Evolutionary conservation across 164 flowering plant species (phyloP).

Genomic region (Malania oleifera): DNA sequence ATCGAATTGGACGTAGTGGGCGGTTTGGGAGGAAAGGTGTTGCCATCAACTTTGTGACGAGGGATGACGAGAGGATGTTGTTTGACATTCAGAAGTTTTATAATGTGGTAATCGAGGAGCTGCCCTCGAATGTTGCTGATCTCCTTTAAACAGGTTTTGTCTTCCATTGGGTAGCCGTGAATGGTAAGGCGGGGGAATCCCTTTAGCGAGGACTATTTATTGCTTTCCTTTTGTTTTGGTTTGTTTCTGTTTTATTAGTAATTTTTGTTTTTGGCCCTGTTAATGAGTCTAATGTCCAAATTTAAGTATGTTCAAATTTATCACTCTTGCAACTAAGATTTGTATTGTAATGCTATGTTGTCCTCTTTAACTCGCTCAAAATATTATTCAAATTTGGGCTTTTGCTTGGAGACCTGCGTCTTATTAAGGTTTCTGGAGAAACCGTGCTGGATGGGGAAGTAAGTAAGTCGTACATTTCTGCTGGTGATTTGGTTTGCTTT

Average conservation of each 20-base stretch:
- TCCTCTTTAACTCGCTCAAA: too few species aligned
- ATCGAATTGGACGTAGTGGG: constrained; percentile 68
- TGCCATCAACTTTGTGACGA: constrained; percentile 56
- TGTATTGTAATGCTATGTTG: constrained; percentile 5
- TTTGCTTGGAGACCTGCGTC: too few species aligned
- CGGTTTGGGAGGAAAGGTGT: constrained; percentile 73
- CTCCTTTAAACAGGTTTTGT: constrained; percentile 39
- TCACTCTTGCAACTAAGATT: constrained; percentile 15
- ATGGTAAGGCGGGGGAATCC: constrained; percentile 1
- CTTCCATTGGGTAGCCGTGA: background rate
- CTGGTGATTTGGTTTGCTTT: too few species aligned
- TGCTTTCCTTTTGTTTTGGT: background rate
- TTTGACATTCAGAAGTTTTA: constrained; percentile 64
- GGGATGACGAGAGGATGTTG: constrained; percentile 56
- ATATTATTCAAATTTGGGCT: too few species aligned
- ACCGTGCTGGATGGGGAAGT: too few species aligned
- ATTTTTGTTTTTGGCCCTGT: background rate
- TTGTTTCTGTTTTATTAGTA: too few species aligned
- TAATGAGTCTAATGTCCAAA: constrained; percentile 7
- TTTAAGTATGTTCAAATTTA: constrained; percentile 7
- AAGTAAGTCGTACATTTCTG: too few species aligned
- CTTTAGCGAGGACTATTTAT: constrained; percentile 15
- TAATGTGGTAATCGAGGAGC: constrained; percentile 58
- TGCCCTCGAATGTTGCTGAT: constrained; percentile 66
- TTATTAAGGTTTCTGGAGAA: too few species aligned